These are phyloP conservation scores for Dactylorhiza incarnata DNA, from an alignment of 106 monocot genomes.

Conservation along the genomic window DNA sequence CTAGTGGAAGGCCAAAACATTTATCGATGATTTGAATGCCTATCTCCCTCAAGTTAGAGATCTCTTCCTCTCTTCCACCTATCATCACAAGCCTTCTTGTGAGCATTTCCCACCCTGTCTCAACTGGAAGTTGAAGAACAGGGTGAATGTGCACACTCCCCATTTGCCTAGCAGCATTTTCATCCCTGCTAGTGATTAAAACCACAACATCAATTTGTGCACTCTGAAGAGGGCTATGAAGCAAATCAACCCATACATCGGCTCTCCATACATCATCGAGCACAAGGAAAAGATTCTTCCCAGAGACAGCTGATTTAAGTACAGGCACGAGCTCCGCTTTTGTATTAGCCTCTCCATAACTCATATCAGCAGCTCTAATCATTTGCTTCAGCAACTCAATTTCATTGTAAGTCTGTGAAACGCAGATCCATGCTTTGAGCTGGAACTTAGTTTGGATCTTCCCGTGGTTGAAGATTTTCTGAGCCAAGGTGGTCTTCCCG, in stretches of 20 bases:
- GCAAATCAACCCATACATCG: constrained; percentile 25
- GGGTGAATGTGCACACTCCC: constrained; percentile 15
- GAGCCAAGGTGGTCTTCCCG: constrained; percentile 49
- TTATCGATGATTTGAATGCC: constrained; percentile 24
- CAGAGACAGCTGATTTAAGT: constrained; percentile 1
- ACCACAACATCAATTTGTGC: constrained; percentile 6
- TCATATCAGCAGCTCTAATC: constrained; percentile 9
- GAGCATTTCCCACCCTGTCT: neutral
- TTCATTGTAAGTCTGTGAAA: constrained; percentile 21
- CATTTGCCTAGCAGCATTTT: constrained; percentile 21
- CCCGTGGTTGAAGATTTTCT: constrained; percentile 25
- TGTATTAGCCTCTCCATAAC: neutral
- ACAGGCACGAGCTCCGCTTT: constrained; percentile 7
- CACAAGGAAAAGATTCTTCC: constrained; percentile 32
- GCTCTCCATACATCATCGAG: constrained; percentile 42
- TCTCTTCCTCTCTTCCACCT: constrained; percentile 2
- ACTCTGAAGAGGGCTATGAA: constrained; percentile 15
- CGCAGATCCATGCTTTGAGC: constrained; percentile 25
- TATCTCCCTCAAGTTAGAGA: constrained; percentile 6
- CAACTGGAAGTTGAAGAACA: neutral
- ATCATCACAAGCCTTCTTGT: neutral
- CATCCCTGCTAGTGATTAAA: constrained; percentile 34
- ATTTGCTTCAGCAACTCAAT: constrained; percentile 12
- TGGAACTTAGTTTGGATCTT: constrained; percentile 14
- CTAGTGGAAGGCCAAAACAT: constrained; percentile 43